phyloP scores from a whole-genome alignment of 2,329 filamentous ascomycete species.

The Davidsoniella neocaledoniae region DNA sequence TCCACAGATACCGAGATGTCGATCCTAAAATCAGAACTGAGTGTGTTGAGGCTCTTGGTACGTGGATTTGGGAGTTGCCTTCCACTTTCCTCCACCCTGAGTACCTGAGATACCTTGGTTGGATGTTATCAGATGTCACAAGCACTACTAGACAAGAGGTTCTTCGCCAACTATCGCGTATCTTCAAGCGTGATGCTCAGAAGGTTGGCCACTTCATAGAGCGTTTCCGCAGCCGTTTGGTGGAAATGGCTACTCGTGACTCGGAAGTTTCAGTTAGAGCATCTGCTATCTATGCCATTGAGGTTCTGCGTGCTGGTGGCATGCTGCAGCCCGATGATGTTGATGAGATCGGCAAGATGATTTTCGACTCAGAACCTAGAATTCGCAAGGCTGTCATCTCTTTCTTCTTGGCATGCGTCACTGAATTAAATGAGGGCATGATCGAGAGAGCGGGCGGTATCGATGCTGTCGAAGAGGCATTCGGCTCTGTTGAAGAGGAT shows the following conservation, averaged over 20 bases:
- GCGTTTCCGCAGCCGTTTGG: conserved; percentile 67
- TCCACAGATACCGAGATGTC: conserved; percentile 88
- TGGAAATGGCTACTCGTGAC: conserved; percentile 85
- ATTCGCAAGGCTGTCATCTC: conserved; percentile 77
- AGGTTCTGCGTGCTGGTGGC: conserved; percentile 65
- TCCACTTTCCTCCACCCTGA: conserved; percentile 80
- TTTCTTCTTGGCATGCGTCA: conserved; percentile 80
- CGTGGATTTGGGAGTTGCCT: conserved; percentile 74
- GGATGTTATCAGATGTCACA: conserved; percentile 76
- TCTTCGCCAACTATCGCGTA: conserved; percentile 59
- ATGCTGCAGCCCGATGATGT: conserved; percentile 85
- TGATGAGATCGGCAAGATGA: conserved; percentile 68
- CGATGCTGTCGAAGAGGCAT: conserved; percentile 57
- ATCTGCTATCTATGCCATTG: conserved; percentile 63
- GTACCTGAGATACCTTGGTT: conserved; percentile 85
- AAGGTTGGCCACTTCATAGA: conserved; percentile 86
- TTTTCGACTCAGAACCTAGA: conserved; percentile 73
- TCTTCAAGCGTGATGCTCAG: conserved; percentile 69
- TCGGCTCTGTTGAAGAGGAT: conserved; percentile 55
- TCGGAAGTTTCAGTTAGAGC: conserved; percentile 67
- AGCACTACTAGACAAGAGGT: conserved; percentile 67
- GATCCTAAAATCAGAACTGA: conserved; percentile 79
- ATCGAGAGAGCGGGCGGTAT: conserved; percentile 72
- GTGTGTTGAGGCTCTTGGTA: conserved; percentile 70
- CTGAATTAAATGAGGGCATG: conserved; percentile 63